Evolutionary conservation across 768 basidiomycete species (phyloP).

Genomic region (Serendipita indica): DNA sequence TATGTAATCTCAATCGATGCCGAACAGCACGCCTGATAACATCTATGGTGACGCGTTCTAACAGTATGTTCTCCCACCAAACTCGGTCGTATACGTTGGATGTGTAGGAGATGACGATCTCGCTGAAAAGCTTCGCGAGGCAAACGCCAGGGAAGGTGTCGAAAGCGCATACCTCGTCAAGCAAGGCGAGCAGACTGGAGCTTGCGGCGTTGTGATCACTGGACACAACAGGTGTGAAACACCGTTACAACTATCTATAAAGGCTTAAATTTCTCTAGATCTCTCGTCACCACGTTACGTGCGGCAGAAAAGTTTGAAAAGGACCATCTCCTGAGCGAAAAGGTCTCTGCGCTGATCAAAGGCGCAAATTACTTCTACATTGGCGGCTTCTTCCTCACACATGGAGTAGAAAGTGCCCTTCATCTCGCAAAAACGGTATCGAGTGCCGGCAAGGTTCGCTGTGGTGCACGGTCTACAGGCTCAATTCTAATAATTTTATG

Average conservation of each 20-base stretch:
- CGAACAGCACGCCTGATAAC: background rate
- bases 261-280: constrained; percentile 31
- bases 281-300: constrained; percentile 81
- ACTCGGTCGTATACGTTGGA: constrained; percentile 86
- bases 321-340: constrained; percentile 60
- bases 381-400: constrained; percentile 95
- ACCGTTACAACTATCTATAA: background rate
- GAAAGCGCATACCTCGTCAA: constrained; percentile 79
- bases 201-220: constrained; percentile 91
- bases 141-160: constrained; percentile 87
- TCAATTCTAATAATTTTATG: background rate
- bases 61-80: constrained; percentile 79
- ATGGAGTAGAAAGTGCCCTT: constrained; percentile 59
- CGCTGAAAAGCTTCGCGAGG: constrained; percentile 71
- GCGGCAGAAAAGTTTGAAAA: constrained; percentile 81
- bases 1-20: constrained; percentile 28
- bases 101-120: constrained; percentile 90
- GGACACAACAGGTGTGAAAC: constrained; percentile 64
- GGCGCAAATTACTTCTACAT: constrained; percentile 82
- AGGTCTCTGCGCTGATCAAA: constrained; percentile 61
- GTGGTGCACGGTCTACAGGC: background rate
- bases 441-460: constrained; percentile 50
- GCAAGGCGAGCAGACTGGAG: constrained; percentile 78
- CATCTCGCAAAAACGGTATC: constrained; percentile 68
- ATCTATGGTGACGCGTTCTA: background rate